These are phyloP conservation scores for Aspergillus asperescens DNA, from an alignment of 495 filamentous ascomycete species.

Conservation along the genomic window DNA sequence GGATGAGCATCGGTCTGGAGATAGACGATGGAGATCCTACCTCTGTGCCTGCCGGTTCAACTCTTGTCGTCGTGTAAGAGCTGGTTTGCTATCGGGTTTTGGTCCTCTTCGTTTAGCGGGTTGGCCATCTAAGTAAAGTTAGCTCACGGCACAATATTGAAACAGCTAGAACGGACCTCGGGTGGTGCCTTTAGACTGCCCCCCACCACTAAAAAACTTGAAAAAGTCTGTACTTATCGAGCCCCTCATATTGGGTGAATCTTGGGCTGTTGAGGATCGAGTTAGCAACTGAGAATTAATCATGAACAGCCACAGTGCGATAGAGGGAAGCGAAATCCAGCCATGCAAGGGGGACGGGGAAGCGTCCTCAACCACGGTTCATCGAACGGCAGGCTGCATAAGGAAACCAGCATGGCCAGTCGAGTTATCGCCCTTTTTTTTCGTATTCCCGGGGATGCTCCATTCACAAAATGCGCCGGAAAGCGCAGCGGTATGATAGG, in stretches of 20 bases:
- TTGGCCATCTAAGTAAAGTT: slow-evolving; percentile 61
- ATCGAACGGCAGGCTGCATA: neutral
- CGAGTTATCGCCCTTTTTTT: no score
- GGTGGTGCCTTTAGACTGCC: slow-evolving; percentile 27
- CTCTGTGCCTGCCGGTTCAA: slow-evolving; percentile 93
- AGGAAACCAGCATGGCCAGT: neutral
- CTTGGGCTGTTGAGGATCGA: slow-evolving; percentile 10
- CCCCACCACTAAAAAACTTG: slow-evolving; percentile 30
- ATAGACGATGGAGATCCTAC: slow-evolving; percentile 37
- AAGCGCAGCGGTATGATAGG: neutral
- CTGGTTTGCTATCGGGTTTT: slow-evolving; percentile 94
- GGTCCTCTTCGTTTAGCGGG: slow-evolving; percentile 85
- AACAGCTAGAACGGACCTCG: slow-evolving; percentile 25
- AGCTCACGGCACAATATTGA: neutral
- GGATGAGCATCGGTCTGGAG: neutral
- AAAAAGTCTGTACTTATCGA: slow-evolving; percentile 33
- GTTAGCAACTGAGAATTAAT: neutral
- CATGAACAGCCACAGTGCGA: neutral
- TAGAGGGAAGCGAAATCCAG: neutral
- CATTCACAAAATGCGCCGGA: neutral
- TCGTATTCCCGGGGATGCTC: neutral
- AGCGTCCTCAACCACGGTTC: neutral
- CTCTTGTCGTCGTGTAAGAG: slow-evolving; percentile 88
- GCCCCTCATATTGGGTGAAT: slow-evolving; percentile 23
- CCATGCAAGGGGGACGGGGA: slow-evolving; percentile 1